Base-by-base conservation (phyloP, 2,329 filamentous ascomycete species). In the Sclerotinia nivalis region DNA sequence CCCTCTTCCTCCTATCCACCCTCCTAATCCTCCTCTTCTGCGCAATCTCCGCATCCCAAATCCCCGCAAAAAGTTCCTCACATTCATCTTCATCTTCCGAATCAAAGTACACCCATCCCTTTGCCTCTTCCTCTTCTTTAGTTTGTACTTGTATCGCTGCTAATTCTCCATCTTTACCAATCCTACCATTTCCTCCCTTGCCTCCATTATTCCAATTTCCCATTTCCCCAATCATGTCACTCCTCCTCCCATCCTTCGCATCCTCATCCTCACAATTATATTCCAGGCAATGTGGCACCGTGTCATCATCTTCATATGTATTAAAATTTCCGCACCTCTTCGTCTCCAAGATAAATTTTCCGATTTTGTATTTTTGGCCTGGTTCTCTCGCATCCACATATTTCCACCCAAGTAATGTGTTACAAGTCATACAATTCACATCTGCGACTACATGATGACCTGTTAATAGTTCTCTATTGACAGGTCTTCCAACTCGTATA, bases 341-440 rank as follows among this genome's bases (percentile, higher is more conserved):
- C 52, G 85, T 87, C 80, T 91, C 89, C 52, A 91, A 78, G 43
- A 91, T 90, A 76, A 87, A 91, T 78, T 90, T 91, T 73, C 88
- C 88, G 64, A 90, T 83, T 79, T 91, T 91, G 82, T 91, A 91
- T 76, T 83, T 84, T 77, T 91, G 89, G 60, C 82, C 79, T 69
- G 81, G 75, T 74, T 90, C 86, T 71, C 83, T 84, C 1, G 88
- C 88, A 76, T 89, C 86, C 56, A 90, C 83, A 75, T 91, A 91
- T 78, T 90, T 90, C 89, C 89, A 91, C 25, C 89, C 89, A 12
- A 91, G 76, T 74, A 86, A 86, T 66, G 80, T 81, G 37, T 80
- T 80, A 78, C 89, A 91, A 37, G 84, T 80, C 13, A 77, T 77
- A 75, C 89, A 91, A 60, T 78, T 82, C 62, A 90, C 88, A 78